Evolutionary conservation across 257 asterid genomes (phyloP).

Genomic region (Lycium ferocissimum): DNA sequence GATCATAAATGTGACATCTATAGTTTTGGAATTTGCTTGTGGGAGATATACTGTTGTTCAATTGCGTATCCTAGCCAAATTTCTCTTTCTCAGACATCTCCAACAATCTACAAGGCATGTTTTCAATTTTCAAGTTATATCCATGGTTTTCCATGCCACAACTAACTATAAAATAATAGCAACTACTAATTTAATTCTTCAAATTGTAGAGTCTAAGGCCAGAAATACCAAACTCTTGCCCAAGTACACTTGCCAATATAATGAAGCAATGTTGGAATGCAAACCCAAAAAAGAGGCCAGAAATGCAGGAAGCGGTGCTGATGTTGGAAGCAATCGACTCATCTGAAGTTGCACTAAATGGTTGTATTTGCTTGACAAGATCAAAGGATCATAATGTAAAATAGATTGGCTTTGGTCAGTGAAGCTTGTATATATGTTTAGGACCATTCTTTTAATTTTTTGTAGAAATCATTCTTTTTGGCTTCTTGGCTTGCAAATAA

Average conservation of each 20-base stretch:
- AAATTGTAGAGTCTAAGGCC: slow-evolving; percentile 30
- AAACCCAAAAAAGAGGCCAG: slow-evolving; percentile 34
- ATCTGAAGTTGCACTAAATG: slow-evolving; percentile 25
- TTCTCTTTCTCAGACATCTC: not conserved
- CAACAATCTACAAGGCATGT: slow-evolving; percentile 13
- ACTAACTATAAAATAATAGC: not conserved
- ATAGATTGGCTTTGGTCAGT: not conserved
- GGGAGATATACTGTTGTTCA: slow-evolving; percentile 36
- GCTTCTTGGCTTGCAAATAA: not conserved
- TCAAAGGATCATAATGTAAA: not conserved
- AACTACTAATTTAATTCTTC: not conserved
- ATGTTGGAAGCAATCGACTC: slow-evolving; percentile 32
- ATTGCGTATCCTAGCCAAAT: not conserved
- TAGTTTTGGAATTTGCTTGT: slow-evolving; percentile 45
- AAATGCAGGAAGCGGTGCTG: slow-evolving; percentile 37
- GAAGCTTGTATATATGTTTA: not conserved
- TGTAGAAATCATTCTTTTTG: not conserved
- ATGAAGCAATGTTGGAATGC: slow-evolving; percentile 42
- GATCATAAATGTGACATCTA: slow-evolving; percentile 45
- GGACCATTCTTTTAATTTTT: not conserved
- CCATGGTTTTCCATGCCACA: not conserved
- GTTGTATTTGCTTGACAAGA: not conserved
- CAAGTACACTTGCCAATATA: slow-evolving; percentile 30
- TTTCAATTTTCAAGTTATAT: not conserved
- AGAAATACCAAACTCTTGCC: slow-evolving; percentile 25